Evolutionary conservation across 1,284 basidiomycete species (phyloP), one percentile per base, ranked within the genome.

Genomic region (Sparassis latifolia): DNA sequence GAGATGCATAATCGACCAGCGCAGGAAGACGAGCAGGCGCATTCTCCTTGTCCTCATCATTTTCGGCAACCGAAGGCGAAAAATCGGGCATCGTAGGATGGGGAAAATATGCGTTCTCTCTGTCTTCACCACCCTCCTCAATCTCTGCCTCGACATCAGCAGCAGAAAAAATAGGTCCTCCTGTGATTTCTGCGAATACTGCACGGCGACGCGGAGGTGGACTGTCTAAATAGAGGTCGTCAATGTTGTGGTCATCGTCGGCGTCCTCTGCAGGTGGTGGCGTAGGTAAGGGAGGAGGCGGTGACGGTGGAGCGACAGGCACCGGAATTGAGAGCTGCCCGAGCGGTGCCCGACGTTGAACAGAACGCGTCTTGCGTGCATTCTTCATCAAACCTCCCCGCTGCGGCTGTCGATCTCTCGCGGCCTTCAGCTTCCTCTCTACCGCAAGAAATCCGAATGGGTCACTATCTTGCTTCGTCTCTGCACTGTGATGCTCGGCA

Each of bases 381-480:
- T 38, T 31, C 42, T 47, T 38, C 37, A 28, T 42, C 37, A 33
- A 44, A 48, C 20, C 31, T 47, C 47, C 35, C 53, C 52, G 4
- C 65, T 56, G 12, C 61, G 52, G 2, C 20, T 20, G 20, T 20
- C 20, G 20, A 20, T 20, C 20, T 20, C 20, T 20, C 20, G 20
- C 20, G 20, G 55, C 59, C 57, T 70, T 73, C 44, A 75, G 48
- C 27, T 66, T 64, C 31, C 64, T 59, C 58, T 76, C 75, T 1
- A 69, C 65, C 5, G 70, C 73, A 20, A 74, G 55, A 30, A 76
- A 68, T 0, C 74, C 74, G 49, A 76, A 76, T 1, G 73, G 75
- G 40, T 77, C 75, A 35, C 64, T 60, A 20, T 55, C 53, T 48
- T 58, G 42, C 20, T 49, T 35, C 30, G 53, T 47, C 41, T 32